Evolutionary conservation across 2,329 filamentous ascomycete species (phyloP).

Genomic region (Ascochyta rabiei): DNA sequence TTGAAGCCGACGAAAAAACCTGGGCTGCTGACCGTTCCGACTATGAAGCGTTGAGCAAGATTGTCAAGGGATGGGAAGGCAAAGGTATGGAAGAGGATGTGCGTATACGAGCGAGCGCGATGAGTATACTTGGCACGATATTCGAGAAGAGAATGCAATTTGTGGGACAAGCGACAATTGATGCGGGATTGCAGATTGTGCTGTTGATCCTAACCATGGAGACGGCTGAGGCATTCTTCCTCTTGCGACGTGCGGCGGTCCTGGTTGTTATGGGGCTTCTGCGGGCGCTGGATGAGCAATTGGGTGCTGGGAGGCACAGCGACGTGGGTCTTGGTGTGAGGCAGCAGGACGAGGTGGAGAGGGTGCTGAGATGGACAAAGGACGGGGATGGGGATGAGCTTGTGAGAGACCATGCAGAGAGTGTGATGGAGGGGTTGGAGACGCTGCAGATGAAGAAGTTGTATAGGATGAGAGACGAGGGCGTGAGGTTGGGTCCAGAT

Average conservation of each 20-base stretch:
- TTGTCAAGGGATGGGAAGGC: slow-evolving; percentile 71
- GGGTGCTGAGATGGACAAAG: slow-evolving; percentile 68
- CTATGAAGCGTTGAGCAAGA: slow-evolving; percentile 59
- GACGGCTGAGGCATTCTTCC: slow-evolving; percentile 63
- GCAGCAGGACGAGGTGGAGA: slow-evolving; percentile 66
- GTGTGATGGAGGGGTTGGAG: slow-evolving; percentile 70
- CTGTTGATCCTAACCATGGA: slow-evolving; percentile 69
- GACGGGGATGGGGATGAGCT: slow-evolving; percentile 71
- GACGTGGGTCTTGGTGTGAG: slow-evolving; percentile 60
- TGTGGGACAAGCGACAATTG: slow-evolving; percentile 45
- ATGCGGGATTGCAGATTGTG: slow-evolving; percentile 65
- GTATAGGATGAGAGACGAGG: slow-evolving; percentile 48
- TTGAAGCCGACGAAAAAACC: slow-evolving; percentile 36
- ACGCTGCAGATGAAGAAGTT: slow-evolving; percentile 64
- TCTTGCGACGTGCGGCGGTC: slow-evolving; percentile 70
- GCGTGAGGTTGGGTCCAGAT: slow-evolving; percentile 27
- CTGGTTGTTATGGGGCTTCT: slow-evolving; percentile 68
- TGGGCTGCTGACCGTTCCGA: slow-evolving; percentile 41
- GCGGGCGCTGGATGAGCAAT: slow-evolving; percentile 61
- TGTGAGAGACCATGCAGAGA: slow-evolving; percentile 69
- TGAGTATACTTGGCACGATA: slow-evolving; percentile 67
- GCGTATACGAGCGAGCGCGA: slow-evolving; percentile 70
- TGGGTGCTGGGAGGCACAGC: slow-evolving; percentile 39
- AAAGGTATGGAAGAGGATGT: slow-evolving; percentile 70
- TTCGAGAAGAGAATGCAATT: slow-evolving; percentile 62